These are phyloP conservation scores for Saccharomycopsis crataegensis DNA, from an alignment of 1,139 yeast species.

Conservation along the genomic window DNA sequence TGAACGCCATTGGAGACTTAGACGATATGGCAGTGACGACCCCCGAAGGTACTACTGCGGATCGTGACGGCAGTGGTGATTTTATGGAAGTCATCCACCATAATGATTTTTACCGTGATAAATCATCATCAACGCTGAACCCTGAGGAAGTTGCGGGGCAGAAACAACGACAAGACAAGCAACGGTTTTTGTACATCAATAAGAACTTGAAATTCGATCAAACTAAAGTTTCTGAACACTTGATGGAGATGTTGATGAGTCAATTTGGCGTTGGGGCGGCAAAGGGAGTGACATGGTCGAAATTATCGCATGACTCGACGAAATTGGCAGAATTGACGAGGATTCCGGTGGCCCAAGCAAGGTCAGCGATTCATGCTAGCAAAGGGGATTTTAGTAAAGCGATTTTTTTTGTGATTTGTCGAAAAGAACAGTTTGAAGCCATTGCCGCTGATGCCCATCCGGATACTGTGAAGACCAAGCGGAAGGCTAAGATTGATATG, in stretches of 20 bases:
- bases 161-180: not conserved
- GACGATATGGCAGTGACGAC: not conserved
- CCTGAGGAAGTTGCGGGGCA: too few species aligned
- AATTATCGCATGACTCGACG: not conserved
- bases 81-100: not conserved
- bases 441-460: not conserved
- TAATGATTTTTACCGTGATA: not conserved
- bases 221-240: not conserved
- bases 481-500: not conserved
- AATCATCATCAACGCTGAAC: too few species aligned
- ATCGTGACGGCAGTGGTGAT: not conserved
- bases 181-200: not conserved
- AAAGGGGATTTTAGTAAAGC: conserved; percentile 6
- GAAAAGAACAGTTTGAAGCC: not conserved
- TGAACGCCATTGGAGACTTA: not conserved
- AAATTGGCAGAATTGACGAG: not conserved
- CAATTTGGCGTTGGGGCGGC: conserved; percentile 1
- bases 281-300: not conserved
- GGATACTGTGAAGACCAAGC: not conserved
- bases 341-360: not conserved
- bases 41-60: not conserved
- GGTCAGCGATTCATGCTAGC: not conserved
- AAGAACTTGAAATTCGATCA: not conserved
- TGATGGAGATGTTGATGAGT: not conserved
- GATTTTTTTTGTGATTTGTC: not conserved